These are phyloP conservation scores for Kokia cookei DNA, from an alignment of 441 rosid species.

Conservation along the genomic window DNA sequence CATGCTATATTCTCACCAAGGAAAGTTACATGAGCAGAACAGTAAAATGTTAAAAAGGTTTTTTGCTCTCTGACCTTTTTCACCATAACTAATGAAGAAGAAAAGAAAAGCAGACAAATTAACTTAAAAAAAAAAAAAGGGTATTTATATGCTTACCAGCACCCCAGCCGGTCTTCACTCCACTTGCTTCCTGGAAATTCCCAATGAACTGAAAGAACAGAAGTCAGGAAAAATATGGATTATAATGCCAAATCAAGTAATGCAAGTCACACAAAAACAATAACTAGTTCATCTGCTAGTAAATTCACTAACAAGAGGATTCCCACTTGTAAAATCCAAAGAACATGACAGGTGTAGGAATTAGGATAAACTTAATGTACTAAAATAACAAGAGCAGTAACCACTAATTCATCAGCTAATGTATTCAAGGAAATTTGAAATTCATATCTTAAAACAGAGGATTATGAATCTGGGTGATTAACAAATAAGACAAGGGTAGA, in stretches of 20 bases:
- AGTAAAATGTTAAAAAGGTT: neutral
- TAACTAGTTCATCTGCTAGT: no score
- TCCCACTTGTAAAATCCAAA: no score
- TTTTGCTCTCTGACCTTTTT: neutral
- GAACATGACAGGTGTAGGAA: no score
- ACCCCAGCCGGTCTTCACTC: constrained; percentile 81
- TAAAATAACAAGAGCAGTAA: no score
- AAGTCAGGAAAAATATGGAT: neutral
- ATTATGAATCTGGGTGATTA: neutral
- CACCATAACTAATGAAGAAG: neutral
- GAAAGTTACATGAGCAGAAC: neutral
- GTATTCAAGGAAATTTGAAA: neutral
- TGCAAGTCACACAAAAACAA: neutral
- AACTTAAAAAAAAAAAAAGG: neutral
- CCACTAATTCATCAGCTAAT: no score
- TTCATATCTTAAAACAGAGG: neutral
- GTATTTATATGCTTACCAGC: constrained; percentile 40
- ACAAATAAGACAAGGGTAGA: neutral
- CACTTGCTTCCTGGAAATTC: constrained; percentile 71
- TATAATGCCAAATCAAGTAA: neutral
- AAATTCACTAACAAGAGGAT: no score
- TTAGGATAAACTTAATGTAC: no score
- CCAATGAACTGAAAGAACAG: constrained; percentile 64
- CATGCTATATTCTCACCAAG: neutral
- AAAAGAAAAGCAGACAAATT: neutral